Evolutionary conservation across 352 stramenopile genomes (phyloP), one percentile per base, ranked within the genome.

Genomic region (Phytophthora idaei): DNA sequence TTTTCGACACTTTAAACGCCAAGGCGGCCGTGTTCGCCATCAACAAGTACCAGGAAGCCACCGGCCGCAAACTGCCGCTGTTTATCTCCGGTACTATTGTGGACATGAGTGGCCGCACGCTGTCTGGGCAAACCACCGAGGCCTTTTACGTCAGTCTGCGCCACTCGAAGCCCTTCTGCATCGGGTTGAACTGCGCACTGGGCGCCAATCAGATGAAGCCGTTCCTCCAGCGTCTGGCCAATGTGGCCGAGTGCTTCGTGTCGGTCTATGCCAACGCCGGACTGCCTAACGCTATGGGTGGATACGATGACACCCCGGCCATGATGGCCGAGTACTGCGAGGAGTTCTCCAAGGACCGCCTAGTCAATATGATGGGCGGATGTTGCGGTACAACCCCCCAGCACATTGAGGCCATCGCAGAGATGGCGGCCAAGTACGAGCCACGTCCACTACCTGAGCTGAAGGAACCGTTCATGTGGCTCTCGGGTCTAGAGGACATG

Each of bases 1-100:
- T 99, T 58, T 99, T 99, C 74, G 97, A 99, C 71, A 99, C 97
- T 11, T 81, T 99, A 59, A 99, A 99, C 74, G 96, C 97, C 52
- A 99, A 99, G 81, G 97, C 96, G 17, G 97, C 96, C 2, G 81
- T 99, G 39, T 99, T 97, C 73, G 95, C 96, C 3, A 85, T 98
- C 61, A 87, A 95, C 51, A 83, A 98, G 64, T 98, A 94, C 69
- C 80, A 98, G 60, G 93, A 98, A 61, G 84, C 96, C 25, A 94
- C 77, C 46, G 83, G 86, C 14, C 67, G 94, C 32, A 90, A 97
- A 55, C 90, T 99, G 61, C 97, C 97, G 56, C 81, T 99, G 27
- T 98, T 99, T 78, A 93, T 99, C 45, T 98, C 93, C 45, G 96
- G 97, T 63, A 99, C 97, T 14, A 89, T 99, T 42, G 95, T 98